Evolutionary conservation across 129 eudicot genomes (phyloP).

Genomic region (Arctium lappa): DNA sequence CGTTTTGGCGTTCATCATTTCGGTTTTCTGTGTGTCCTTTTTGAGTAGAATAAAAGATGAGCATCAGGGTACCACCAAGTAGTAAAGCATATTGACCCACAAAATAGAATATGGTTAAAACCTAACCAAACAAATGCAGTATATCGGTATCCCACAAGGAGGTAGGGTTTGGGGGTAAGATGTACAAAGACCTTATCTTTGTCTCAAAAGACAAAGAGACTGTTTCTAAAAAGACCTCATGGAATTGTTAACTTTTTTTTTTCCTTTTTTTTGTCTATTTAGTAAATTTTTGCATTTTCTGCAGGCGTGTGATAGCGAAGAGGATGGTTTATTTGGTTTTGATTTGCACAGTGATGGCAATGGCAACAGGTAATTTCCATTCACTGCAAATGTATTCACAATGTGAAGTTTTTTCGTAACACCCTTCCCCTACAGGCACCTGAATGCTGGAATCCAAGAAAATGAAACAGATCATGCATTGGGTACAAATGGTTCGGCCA

Average conservation of each 20-base stretch:
- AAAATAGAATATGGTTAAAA: not conserved
- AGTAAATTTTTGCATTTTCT: slow-evolving; percentile 3
- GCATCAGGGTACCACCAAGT: not conserved
- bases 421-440: slow-evolving; percentile 48
- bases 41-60: too few species aligned
- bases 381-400: not conserved
- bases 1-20: too few species aligned
- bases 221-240: not conserved
- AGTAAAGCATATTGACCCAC: not conserved
- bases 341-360: slow-evolving; percentile 96
- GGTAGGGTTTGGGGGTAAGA: too few species aligned
- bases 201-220: not conserved
- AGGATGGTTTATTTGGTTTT: slow-evolving; percentile 84
- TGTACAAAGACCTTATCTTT: too few species aligned
- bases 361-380: slow-evolving; percentile 53
- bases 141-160: too few species aligned
- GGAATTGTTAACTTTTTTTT: not conserved
- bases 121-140: too few species aligned
- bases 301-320: slow-evolving; percentile 77
- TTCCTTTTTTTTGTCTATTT: not conserved
- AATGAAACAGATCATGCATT: slow-evolving; percentile 32
- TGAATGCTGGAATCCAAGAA: slow-evolving; percentile 53
- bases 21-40: too few species aligned
- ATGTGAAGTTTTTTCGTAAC: not conserved
- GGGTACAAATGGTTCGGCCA: slow-evolving; percentile 61